Evolutionary conservation across 1,284 basidiomycete genomes (phyloP).

Genomic region (Malassezia arunalokei): DNA sequence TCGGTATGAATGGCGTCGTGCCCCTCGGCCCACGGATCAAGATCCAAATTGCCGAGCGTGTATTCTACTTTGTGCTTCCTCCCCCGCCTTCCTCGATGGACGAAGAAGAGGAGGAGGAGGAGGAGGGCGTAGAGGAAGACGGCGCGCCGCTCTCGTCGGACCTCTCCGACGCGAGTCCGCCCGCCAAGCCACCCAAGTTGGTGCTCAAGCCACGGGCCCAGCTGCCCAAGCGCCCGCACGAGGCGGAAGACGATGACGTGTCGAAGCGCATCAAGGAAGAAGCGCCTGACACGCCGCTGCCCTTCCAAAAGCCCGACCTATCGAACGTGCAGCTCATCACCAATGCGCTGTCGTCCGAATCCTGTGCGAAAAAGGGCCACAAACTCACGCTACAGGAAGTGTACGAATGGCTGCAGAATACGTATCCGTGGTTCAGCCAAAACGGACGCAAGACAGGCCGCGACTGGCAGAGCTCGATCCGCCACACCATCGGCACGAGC

Average conservation of each 20-base stretch:
- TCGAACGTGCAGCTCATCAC: constrained; percentile 39
- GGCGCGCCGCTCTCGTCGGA: constrained; percentile 18
- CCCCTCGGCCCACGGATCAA: constrained; percentile 61
- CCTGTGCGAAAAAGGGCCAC: constrained; percentile 52
- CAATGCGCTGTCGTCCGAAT: constrained; percentile 30
- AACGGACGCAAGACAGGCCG: constrained; percentile 34
- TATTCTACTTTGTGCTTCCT: constrained; percentile 89
- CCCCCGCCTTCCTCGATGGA: constrained; percentile 32
- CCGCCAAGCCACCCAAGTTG: neutral
- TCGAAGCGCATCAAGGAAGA: neutral
- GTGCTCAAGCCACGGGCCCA: constrained; percentile 14
- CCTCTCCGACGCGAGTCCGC: constrained; percentile 21
- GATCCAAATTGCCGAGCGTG: constrained; percentile 94
- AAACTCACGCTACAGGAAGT: constrained; percentile 83
- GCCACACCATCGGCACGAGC: constrained; percentile 37
- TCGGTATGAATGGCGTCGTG: constrained; percentile 70
- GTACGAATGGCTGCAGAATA: constrained; percentile 76
- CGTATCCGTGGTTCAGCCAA: constrained; percentile 68
- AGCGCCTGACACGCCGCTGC: neutral
- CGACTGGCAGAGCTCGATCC: constrained; percentile 42
- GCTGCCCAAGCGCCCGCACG: constrained; percentile 9
- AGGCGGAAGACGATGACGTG: neutral
- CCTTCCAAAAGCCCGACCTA: constrained; percentile 34
- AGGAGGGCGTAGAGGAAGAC: constrained; percentile 12
- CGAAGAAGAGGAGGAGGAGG: constrained; percentile 7